These are phyloP conservation scores for Cryptococcus floricola DNA, from an alignment of 1,284 basidiomycete genomes.

Conservation along the genomic window DNA sequence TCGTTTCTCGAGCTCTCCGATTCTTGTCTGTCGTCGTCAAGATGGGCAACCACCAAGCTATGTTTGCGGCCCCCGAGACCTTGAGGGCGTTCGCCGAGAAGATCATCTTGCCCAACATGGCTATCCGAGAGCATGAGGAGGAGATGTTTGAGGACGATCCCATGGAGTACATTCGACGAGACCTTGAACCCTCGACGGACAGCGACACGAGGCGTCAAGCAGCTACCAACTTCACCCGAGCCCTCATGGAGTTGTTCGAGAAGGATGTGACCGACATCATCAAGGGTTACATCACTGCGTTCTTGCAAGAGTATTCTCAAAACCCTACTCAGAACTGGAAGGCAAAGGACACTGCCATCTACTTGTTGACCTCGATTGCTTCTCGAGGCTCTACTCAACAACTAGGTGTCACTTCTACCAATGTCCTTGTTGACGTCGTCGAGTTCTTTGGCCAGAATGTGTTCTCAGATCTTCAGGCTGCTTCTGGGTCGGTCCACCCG, in stretches of 20 bases:
- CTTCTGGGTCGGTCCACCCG: slow-evolving; percentile 67
- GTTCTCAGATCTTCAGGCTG: slow-evolving; percentile 77
- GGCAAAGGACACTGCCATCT: slow-evolving; percentile 94
- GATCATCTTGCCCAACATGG: slow-evolving; percentile 90
- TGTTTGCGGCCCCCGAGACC: slow-evolving; percentile 63
- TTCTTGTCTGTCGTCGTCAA: slow-evolving; percentile 93
- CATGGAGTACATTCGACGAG: slow-evolving; percentile 87
- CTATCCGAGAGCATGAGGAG: slow-evolving; percentile 58
- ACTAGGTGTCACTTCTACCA: slow-evolving; percentile 91
- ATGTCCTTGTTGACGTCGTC: slow-evolving; percentile 87
- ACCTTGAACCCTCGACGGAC: slow-evolving; percentile 58
- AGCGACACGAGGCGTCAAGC: slow-evolving; percentile 80
- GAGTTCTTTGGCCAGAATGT: slow-evolving; percentile 93
- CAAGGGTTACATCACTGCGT: slow-evolving; percentile 72
- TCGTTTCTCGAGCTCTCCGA: slow-evolving; percentile 86
- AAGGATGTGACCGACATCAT: slow-evolving; percentile 79
- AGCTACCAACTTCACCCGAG: slow-evolving; percentile 86
- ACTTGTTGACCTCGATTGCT: slow-evolving; percentile 85
- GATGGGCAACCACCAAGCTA: slow-evolving; percentile 66
- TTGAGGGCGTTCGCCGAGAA: slow-evolving; percentile 80
- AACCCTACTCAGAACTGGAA: slow-evolving; percentile 77
- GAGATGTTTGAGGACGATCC: slow-evolving; percentile 92
- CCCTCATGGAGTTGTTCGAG: slow-evolving; percentile 77
- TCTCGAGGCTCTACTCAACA: slow-evolving; percentile 78
- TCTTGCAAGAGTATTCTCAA: slow-evolving; percentile 58